phyloP scores from a whole-genome alignment of 768 basidiomycete genomes.

The Naematelia aurantialba region DNA sequence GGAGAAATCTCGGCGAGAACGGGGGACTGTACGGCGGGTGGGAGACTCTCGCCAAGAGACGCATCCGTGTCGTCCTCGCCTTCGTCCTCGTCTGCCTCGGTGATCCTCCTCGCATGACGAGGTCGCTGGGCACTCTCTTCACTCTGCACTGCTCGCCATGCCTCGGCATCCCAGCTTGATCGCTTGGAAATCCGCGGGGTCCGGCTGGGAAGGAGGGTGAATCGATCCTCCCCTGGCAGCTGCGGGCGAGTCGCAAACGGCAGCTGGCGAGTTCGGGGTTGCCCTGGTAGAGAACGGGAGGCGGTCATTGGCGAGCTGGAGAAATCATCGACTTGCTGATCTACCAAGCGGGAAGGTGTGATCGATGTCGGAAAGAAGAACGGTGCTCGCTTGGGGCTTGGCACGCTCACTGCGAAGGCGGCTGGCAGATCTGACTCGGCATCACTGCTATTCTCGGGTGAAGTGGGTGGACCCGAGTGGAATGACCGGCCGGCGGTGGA shows the following conservation, averaged over 20 bases:
- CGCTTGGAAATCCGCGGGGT: conserved; percentile 34
- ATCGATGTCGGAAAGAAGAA: background rate
- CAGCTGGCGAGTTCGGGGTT: conserved; percentile 10
- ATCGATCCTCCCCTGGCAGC: conserved; percentile 23
- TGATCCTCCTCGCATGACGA: conserved; percentile 30
- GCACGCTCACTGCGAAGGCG: conserved; percentile 7
- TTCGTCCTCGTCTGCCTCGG: conserved; percentile 34
- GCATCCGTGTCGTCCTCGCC: conserved; percentile 9
- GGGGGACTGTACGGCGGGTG: background rate
- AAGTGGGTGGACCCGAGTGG: background rate
- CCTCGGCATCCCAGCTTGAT: conserved; percentile 23
- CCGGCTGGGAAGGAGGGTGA: conserved; percentile 36
- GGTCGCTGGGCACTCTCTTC: conserved; percentile 11
- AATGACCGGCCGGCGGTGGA: conserved; percentile 21
- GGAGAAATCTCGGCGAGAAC: background rate
- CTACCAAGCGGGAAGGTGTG: no score
- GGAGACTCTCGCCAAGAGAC: background rate
- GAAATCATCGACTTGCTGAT: no score
- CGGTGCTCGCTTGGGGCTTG: conserved; percentile 5
- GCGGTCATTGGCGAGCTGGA: background rate
- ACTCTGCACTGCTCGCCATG: background rate
- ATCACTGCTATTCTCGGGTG: background rate
- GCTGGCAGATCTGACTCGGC: background rate
- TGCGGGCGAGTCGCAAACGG: background rate
- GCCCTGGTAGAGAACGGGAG: background rate